Conservation (phyloP, 176 grass and related monocot species). For the Tillandsia fasciculata region DNA sequence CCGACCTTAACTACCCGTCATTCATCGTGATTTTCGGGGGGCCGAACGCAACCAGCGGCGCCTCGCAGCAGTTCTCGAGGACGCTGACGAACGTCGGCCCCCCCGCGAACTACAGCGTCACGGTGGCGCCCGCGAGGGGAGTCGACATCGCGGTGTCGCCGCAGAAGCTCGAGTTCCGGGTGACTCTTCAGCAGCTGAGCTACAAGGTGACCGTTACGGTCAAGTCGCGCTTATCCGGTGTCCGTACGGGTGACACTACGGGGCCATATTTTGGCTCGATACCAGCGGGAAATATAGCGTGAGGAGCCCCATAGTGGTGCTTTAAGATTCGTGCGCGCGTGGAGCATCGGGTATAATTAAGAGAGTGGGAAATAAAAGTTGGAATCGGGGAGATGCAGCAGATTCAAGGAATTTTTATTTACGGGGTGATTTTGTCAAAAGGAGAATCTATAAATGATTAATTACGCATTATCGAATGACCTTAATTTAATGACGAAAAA, state of each 20-base stretch:
- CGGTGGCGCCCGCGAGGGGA: constrained; percentile 17
- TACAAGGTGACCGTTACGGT: constrained; percentile 31
- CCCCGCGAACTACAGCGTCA: constrained; percentile 6
- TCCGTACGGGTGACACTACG: constrained; percentile 3
- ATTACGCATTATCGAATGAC: no score
- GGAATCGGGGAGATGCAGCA: no score
- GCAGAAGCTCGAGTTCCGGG: constrained; percentile 19
- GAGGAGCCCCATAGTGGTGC: constrained; percentile 28
- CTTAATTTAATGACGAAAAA: no score
- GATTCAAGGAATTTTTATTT: no score
- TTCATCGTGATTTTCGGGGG: constrained; percentile 23
- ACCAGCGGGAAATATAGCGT: constrained; percentile 19
- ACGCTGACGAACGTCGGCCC: constrained; percentile 36
- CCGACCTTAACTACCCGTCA: constrained; percentile 49
- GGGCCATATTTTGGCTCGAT: constrained; percentile 27
- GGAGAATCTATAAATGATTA: no score
- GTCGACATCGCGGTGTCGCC: constrained; percentile 23
- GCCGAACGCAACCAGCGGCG: constrained; percentile 9
- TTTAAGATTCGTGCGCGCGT: neutral
- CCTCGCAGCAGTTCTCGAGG: constrained; percentile 19
- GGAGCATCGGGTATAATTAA: no score
- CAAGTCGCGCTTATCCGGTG: neutral
- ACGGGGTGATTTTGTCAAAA: no score
- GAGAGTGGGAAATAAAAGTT: no score
- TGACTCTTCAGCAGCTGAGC: constrained; percentile 16